A percentile compares a stretch with the other conserved stretches of the same genome.
phyloP scores from a whole-genome alignment of 768 basidiomycete species.

The Tremella yokohamensis region DNA sequence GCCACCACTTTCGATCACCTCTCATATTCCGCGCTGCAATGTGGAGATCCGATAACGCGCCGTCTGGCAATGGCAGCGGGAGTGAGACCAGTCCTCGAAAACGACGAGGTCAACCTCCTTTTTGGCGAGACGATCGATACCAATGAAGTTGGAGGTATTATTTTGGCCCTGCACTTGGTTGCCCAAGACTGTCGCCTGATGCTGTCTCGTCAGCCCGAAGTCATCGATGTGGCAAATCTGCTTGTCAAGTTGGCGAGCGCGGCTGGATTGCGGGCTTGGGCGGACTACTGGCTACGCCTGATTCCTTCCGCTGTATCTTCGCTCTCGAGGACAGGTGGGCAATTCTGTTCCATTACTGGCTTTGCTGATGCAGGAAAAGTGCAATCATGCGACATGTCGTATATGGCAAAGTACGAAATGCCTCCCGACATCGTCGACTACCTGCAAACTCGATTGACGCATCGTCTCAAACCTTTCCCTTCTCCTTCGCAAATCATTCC shows the following conservation, averaged over 20 bases:
- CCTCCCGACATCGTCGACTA: slow-evolving; percentile 73
- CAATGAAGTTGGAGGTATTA: slow-evolving; percentile 22
- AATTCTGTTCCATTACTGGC: neutral
- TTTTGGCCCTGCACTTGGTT: slow-evolving; percentile 74
- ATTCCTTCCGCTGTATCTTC: slow-evolving; percentile 15
- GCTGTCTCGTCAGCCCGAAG: slow-evolving; percentile 4
- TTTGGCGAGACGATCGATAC: slow-evolving; percentile 14
- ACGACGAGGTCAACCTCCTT: slow-evolving; percentile 59
- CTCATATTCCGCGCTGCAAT: neutral
- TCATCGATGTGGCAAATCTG: slow-evolving; percentile 15
- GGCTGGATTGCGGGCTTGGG: slow-evolving; percentile 75
- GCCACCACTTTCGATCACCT: slow-evolving; percentile 9
- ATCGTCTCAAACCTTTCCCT: slow-evolving; percentile 21
- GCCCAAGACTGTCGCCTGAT: slow-evolving; percentile 56
- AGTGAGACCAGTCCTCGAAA: slow-evolving; percentile 66
- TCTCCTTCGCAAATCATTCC: slow-evolving; percentile 3
- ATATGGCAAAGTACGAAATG: slow-evolving; percentile 62
- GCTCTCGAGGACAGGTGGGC: neutral
- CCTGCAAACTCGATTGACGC: slow-evolving; percentile 52
- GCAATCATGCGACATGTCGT: slow-evolving; percentile 10
- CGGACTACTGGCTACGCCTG: slow-evolving; percentile 85
- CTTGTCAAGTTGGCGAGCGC: slow-evolving; percentile 23
- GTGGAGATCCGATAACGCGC: slow-evolving; percentile 21
- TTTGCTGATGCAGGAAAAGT: neutral
- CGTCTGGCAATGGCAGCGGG: slow-evolving; percentile 22